Percentiles rank a stretch among this genome's conserved stretches.
These are phyloP conservation scores for Orbilia javanica DNA, from an alignment of 2,329 filamentous ascomycete species.

Conservation along the genomic window DNA sequence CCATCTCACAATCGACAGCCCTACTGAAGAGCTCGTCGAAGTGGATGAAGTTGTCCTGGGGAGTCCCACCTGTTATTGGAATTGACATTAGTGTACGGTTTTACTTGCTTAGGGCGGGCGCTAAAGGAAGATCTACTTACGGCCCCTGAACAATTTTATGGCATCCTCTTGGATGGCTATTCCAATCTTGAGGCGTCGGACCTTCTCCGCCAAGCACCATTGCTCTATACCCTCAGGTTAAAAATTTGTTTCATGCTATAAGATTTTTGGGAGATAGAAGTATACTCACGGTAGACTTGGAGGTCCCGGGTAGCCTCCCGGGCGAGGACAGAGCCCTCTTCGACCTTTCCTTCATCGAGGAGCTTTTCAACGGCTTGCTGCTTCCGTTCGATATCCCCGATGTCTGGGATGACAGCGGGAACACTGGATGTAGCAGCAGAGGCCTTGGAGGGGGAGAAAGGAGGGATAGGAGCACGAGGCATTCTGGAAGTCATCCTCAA, in stretches of 20 bases:
- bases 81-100: not conserved
- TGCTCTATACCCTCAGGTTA: slow-evolving; percentile 13
- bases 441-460: not conserved
- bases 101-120: not conserved
- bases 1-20: slow-evolving; percentile 37
- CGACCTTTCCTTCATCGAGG: slow-evolving; percentile 6
- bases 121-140: slow-evolving; percentile 6
- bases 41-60: not conserved
- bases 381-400: slow-evolving; percentile 5
- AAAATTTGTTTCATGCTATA: too few species aligned
- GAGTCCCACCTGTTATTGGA: not conserved
- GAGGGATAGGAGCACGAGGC: not conserved
- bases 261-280: not conserved
- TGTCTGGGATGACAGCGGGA: slow-evolving; percentile 8
- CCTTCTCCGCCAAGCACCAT: slow-evolving; percentile 44
- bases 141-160: slow-evolving; percentile 28
- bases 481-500: slow-evolving; percentile 2
- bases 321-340: slow-evolving; percentile 16
- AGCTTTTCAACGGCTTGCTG: slow-evolving; percentile 28
- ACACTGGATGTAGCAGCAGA: not conserved
- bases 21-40: slow-evolving; percentile 36
- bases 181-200: slow-evolving; percentile 42
- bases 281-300: slow-evolving; percentile 26
- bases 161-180: slow-evolving; percentile 45
- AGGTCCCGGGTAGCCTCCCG: slow-evolving; percentile 39